Base-by-base conservation (phyloP, 2,329 filamentous ascomycete species). In the Aureobasidium lini region DNA sequence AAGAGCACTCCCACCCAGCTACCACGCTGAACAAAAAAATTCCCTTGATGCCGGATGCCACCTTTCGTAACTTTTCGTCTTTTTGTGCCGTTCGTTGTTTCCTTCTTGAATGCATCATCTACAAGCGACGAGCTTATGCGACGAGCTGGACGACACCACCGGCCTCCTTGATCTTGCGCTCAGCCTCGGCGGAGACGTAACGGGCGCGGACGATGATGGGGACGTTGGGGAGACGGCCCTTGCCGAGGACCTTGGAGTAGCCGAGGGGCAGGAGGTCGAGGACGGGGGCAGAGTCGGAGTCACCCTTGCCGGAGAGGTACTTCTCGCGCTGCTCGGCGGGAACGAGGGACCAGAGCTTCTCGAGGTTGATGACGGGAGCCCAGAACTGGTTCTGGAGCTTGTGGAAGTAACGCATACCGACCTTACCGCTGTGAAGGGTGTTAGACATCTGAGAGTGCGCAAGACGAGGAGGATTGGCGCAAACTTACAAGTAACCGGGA, bases 131-230 rank as follows among this genome's bases (percentile, higher is more conserved):
- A 40, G 40, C 48, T 83, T 88, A 96, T 80, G 91, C 92, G 74
- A 96, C 90, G 77, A 96, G 84, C 85, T 96, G 90, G 73, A 95
- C 83, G 73, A 96, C 89, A 80, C 93, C 93, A 78, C 94, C 94
- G 73, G 92, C 93, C 79, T 94, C 90, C 77, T 89, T 95, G 81
- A 99, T 96, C 89, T 99, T 99, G 82, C 90, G 84, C 88, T 99
- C 94, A 69, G 94, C 94, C 77, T 96, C 87, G 77, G 89, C 88
- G 84, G 87, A 91, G 80, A 99, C 89, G 83, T 91, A 97, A 77
- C 94, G 84, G 70, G 94, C 93, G 75, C 90, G 90, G 69, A 99
- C 92, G 73, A 99, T 90, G 72, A 99, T 79, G 69, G 94, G 94
- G 73, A 97, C 85, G 74, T 93, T 83, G 73, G 94, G 93, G 72